Evolutionary conservation across 305 asterid species (phyloP).

Genomic region (Andrographis paniculata): DNA sequence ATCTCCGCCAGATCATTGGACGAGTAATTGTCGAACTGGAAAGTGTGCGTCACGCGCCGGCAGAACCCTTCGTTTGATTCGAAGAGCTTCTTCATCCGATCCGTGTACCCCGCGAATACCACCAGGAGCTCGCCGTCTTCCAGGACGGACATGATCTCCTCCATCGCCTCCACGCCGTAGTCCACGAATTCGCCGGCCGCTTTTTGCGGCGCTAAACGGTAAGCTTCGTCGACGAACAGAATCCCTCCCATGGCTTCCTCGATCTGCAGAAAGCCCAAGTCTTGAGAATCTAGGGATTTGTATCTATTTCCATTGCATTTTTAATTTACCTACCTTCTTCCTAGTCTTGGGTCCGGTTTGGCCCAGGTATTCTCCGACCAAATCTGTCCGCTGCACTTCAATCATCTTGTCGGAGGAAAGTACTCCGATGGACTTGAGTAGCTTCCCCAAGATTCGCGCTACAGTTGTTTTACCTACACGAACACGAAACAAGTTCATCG

Average conservation of each 20-base stretch:
- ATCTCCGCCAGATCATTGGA: constrained; percentile 66
- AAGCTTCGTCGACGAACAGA: constrained; percentile 80
- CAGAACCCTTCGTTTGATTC: constrained; percentile 79
- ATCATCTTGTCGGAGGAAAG: constrained; percentile 57
- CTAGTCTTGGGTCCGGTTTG: constrained; percentile 89
- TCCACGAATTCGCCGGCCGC: constrained; percentile 35
- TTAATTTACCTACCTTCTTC: constrained; percentile 43
- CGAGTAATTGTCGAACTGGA: constrained; percentile 55
- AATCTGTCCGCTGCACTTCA: constrained; percentile 81
- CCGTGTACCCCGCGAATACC: constrained; percentile 85
- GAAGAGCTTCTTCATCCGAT: constrained; percentile 78
- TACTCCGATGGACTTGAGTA: constrained; percentile 65
- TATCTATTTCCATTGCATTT: too few species aligned
- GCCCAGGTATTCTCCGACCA: constrained; percentile 79
- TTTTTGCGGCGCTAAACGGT: constrained; percentile 50
- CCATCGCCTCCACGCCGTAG: constrained; percentile 72
- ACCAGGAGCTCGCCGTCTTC: constrained; percentile 70
- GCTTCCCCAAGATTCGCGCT: constrained; percentile 73
- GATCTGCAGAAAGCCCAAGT: constrained; percentile 30
- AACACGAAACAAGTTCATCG: too few species aligned
- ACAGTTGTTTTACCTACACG: constrained; percentile 65
- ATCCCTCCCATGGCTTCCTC: constrained; percentile 91
- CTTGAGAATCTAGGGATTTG: too few species aligned
- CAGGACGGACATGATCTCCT: constrained; percentile 85
- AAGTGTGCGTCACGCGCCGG: constrained; percentile 66